Conservation (phyloP, 495 filamentous ascomycete genomes). For the Penicillium dipodomyicola region DNA sequence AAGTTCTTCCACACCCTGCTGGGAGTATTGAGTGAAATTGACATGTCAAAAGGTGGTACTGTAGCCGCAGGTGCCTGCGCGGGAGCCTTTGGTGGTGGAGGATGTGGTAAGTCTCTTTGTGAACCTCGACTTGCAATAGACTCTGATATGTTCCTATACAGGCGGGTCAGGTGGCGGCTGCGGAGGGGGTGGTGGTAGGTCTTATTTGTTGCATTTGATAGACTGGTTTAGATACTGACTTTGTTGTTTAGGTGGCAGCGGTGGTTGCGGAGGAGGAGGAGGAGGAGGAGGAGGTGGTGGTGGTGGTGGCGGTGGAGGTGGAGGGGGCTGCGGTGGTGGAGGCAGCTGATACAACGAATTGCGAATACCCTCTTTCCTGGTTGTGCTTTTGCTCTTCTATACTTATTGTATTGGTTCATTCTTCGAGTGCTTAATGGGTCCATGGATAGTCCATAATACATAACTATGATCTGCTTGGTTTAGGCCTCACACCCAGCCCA, state of each 20-base stretch:
- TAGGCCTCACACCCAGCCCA: neutral
- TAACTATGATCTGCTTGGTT: neutral
- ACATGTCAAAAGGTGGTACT: neutral
- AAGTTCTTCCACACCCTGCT: neutral
- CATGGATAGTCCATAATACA: neutral
- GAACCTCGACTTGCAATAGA: neutral
- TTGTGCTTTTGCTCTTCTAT: neutral
- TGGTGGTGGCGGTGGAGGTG: constrained; percentile 23
- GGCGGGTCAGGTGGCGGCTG: constrained; percentile 5
- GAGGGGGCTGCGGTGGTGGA: constrained; percentile 22
- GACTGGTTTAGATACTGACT: neutral
- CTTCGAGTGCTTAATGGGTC: neutral
- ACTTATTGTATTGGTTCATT: neutral
- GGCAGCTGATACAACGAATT: constrained; percentile 8
- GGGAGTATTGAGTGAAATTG: neutral
- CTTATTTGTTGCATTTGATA: neutral
- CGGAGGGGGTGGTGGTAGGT: constrained; percentile 25
- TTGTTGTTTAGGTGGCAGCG: constrained; percentile 26
- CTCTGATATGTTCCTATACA: neutral
- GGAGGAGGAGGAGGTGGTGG: constrained; percentile 21
- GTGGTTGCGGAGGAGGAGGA: constrained; percentile 32
- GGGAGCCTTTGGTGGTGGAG: neutral
- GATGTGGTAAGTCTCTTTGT: neutral
- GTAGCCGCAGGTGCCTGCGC: constrained; percentile 2
- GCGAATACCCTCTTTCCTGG: neutral